Evolutionary conservation across 495 filamentous ascomycete species (phyloP), one percentile per base, ranked within the genome.

Genomic region (Jackrogersella minutella): DNA sequence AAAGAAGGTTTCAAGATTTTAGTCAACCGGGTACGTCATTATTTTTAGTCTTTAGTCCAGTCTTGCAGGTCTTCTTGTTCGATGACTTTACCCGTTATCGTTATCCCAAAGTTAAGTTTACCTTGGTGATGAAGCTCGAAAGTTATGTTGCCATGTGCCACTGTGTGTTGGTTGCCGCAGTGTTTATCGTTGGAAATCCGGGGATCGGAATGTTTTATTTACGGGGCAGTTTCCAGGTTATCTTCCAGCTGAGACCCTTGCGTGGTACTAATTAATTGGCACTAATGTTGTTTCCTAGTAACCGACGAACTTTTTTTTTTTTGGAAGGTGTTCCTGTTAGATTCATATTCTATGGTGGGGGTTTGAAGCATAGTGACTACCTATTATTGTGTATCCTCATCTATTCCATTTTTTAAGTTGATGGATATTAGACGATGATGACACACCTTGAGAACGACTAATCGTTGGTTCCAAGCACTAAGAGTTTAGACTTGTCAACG

Each of bases 141-240:
- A n/a, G n/a, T 21, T 55, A 31, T 56, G 57, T 31, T 69, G 61
- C 61, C 61, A 61, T 69, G 61, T 69, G 66, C 51, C 37, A 24
- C 49, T 21, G 41, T 58, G 26, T 62, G 57, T 46, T 67, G 62
- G 62, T 67, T 66, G 54, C 58, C 41, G 41, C 21, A 46, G 41
- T 66, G 58, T 70, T 66, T 70, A 70, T 66, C 43, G 40, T 66
- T n/a, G n/a, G n/a, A 56, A 63, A 66, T 63, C 68, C 54, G 68
- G 68, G 63, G 68, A 66, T 70, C 68, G 68, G 68, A 67, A 66
- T 70, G 68, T 70, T n/a, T 70, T 70, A 70, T 70, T 70, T 70
- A 70, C 68, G 61, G 61, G 61, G 61, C 51, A 52, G 24, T 31
- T 30, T 19, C 16, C 24, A n/a, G n/a, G 19, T 22, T 53, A 33